A percentile compares a stretch with the other conserved stretches of the same genome.
Evolutionary conservation across 106 monocot genomes (phyloP).

Genomic region (Allium fistulosum): DNA sequence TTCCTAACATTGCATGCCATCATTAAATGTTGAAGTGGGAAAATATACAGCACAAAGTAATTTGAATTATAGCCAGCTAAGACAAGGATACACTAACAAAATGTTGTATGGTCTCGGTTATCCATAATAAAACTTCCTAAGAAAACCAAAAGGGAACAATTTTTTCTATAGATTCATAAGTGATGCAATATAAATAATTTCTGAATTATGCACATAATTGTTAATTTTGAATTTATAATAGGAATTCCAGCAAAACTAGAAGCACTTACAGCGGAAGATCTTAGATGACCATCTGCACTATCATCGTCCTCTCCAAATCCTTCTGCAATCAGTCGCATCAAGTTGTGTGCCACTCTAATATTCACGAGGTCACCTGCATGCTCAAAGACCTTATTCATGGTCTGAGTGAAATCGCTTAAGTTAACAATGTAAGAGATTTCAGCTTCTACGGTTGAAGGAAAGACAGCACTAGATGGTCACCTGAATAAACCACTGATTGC

Average conservation of each 20-base stretch:
- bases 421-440: not conserved
- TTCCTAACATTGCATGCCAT: no score
- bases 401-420: slow-evolving; percentile 26
- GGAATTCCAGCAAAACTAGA: not conserved
- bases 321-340: slow-evolving; percentile 95
- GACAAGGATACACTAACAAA: no score
- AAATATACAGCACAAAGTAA: no score
- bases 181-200: not conserved
- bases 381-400: slow-evolving; percentile 98
- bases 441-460: not conserved
- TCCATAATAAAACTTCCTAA: no score
- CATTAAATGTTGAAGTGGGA: no score
- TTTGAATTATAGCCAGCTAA: no score
- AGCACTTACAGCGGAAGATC: slow-evolving; percentile 92
- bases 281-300: slow-evolving; percentile 82
- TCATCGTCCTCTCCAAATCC: slow-evolving; percentile 98
- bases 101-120: no score
- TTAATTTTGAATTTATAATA: not conserved
- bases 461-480: slow-evolving; percentile 23
- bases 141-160: no score
- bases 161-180: no score
- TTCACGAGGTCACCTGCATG: slow-evolving; percentile 98
- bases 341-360: slow-evolving; percentile 87
- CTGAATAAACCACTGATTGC: slow-evolving; percentile 99
- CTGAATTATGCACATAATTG: not conserved